phyloP scores from a whole-genome alignment of 106 monocot genomes.

The Phalaenopsis equestris region DNA sequence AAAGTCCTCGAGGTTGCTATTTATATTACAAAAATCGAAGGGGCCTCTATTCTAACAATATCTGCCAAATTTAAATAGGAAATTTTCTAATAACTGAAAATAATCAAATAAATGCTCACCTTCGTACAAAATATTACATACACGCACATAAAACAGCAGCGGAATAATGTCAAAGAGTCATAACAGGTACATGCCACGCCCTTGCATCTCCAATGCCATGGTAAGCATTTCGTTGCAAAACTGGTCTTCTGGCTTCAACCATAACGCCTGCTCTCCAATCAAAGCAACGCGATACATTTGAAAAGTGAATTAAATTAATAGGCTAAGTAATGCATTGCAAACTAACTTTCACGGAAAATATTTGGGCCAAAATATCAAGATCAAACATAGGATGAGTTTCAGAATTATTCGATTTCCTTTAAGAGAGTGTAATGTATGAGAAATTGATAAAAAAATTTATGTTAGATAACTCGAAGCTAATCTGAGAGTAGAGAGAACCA shows the following conservation, averaged over 20 bases:
- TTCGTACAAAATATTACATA: not conserved
- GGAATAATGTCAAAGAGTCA: not conserved
- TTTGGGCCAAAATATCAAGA: not conserved
- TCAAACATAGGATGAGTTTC: not conserved
- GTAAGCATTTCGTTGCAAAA: conserved; percentile 74
- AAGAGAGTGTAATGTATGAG: too few relatives aligned
- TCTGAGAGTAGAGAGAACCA: too few relatives aligned
- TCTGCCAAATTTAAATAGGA: not conserved
- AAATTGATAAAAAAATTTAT: too few relatives aligned
- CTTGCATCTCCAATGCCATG: conserved; percentile 36
- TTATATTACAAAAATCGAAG: not conserved
- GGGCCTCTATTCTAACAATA: not conserved
- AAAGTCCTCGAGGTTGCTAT: not conserved
- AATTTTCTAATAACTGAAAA: not conserved
- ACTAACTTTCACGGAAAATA: too few relatives aligned
- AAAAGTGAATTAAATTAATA: not conserved
- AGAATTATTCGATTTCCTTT: not conserved
- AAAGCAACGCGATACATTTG: not conserved
- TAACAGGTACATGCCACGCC: not conserved
- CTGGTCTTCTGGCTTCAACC: conserved; percentile 52
- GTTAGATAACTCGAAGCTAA: too few relatives aligned
- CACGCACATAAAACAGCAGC: not conserved
- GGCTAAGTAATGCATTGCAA: too few relatives aligned
- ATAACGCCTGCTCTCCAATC: conserved; percentile 12
- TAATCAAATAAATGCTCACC: not conserved